phyloP scores from a whole-genome alignment of 768 basidiomycete genomes.

The Suillus weaverae region DNA sequence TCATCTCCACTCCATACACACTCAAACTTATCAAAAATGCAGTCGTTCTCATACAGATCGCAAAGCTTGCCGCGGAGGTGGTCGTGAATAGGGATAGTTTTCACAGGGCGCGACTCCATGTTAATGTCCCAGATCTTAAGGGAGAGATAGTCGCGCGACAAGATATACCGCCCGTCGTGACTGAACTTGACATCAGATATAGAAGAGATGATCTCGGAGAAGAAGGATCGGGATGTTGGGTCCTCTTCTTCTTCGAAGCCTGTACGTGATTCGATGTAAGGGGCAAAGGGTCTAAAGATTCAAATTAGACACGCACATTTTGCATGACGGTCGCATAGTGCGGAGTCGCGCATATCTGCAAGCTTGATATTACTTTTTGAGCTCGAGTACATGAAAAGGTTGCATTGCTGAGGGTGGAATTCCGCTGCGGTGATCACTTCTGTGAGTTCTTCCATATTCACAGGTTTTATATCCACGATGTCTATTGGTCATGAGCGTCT shows the following conservation, averaged over 20 bases:
- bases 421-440: slow-evolving; percentile 99
- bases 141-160: slow-evolving; percentile 95
- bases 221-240: slow-evolving; percentile 95
- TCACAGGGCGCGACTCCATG: slow-evolving; percentile 95
- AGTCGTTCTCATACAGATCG: slow-evolving; percentile 99
- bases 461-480: slow-evolving; percentile 99
- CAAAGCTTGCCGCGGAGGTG: slow-evolving; percentile 96
- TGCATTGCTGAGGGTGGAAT: slow-evolving; percentile 97
- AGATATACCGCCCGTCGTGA: slow-evolving; percentile 93
- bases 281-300: slow-evolving; percentile 13
- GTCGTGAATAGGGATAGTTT: slow-evolving; percentile 98
- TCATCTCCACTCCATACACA: slow-evolving; percentile 98
- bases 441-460: slow-evolving; percentile 99
- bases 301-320: slow-evolving; percentile 67
- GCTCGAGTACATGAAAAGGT: slow-evolving; percentile 99
- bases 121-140: slow-evolving; percentile 99
- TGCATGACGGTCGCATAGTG: slow-evolving; percentile 92
- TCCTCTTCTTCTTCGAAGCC: slow-evolving; percentile 99
- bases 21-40: slow-evolving; percentile 99
- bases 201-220: slow-evolving; percentile 99
- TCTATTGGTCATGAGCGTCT: slow-evolving; percentile 48
- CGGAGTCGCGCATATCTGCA: slow-evolving; percentile 98
- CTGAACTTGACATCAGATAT: slow-evolving; percentile 99
- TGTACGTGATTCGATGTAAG: slow-evolving; percentile 34
- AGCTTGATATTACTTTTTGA: slow-evolving; percentile 99